A percentile compares a stretch with the other conserved stretches of the same genome.
phyloP scores from a whole-genome alignment of 768 basidiomycete genomes.

The Calocera viscosa region DNA sequence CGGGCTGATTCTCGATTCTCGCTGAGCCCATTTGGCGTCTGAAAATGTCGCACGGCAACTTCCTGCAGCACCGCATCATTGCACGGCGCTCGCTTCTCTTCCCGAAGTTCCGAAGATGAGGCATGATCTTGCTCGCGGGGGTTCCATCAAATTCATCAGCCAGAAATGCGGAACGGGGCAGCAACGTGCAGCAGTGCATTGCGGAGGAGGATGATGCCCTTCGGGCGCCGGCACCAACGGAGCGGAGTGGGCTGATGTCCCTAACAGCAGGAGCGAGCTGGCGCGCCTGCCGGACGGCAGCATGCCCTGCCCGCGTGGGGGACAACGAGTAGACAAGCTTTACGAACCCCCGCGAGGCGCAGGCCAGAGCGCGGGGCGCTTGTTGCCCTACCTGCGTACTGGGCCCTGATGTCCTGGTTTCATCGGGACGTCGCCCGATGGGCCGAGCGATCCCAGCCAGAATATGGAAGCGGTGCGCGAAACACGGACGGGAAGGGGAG shows the following conservation, averaged over 20 bases:
- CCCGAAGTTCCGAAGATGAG: neutral
- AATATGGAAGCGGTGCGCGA: neutral
- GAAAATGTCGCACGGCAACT: neutral
- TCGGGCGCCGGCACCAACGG: neutral
- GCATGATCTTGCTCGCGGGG: neutral
- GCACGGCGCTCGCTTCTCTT: neutral
- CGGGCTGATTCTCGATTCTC: neutral
- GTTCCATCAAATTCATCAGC: neutral
- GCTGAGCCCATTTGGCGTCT: neutral
- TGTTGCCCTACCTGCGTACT: neutral
- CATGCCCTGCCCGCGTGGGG: too few relatives aligned
- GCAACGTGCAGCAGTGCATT: neutral
- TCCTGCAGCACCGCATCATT: neutral
- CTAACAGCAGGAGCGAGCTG: neutral
- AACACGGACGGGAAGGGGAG: neutral
- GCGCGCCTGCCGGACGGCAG: too few relatives aligned
- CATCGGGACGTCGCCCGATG: conserved; percentile 1
- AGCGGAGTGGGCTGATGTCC: neutral
- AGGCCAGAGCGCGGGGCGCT: too few relatives aligned
- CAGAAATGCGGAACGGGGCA: neutral
- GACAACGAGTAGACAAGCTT: too few relatives aligned
- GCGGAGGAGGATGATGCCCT: too few relatives aligned
- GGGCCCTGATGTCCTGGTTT: neutral
- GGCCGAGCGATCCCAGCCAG: neutral
- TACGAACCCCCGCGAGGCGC: too few relatives aligned